Evolutionary conservation across 2,329 filamentous ascomycete species (phyloP), one percentile per base, ranked within the genome.

Genomic region (Diaporthe caulivora): DNA sequence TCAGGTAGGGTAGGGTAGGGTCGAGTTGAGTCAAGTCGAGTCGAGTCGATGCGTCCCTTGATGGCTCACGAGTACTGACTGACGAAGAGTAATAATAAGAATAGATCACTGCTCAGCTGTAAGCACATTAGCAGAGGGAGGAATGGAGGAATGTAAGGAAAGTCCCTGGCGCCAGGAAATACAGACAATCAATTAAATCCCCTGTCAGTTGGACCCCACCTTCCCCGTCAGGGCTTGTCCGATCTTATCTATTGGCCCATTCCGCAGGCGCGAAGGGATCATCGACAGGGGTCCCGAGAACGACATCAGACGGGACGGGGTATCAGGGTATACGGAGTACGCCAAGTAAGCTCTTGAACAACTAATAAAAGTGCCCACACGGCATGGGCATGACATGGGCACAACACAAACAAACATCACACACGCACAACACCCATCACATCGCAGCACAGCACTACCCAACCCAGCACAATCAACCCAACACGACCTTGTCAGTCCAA

Each of bases 111-210:
- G n/a, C 55, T 58, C 55, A 51, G 54, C 8, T 17, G 51, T n/a
- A n/a, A n/a, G n/a, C n/a, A n/a, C n/a, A n/a, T n/a, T n/a, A 9
- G 9, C 34, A 9, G 34, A 34, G 34, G 34, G 34, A 34, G 34
- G 34, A 34, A 34, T 34, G n/a, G 31, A 69, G 51, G 54, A 18
- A 70, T 40, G 29, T n/a, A 5, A 67, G 51, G 49, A 24, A 3
- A 67, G 51, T 68, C 15, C 42, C 74, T 21, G 11, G 37, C 74
- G 21, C 49, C 79, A 80, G 15, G n/a, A 24, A 29, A 42, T 42
- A 9, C n/a, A 40, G 62, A 68, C 31, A 72, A 70, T 74, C 73
- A 74, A 74, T 73, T 74, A 74, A 74, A 60, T 29, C 58, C 73
- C 73, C 73, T 72, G 70, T 67, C 70, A 47, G 29, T n/a, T 18